Base-by-base conservation (phyloP, 257 asterid genomes). In the Gentiana dahurica region DNA sequence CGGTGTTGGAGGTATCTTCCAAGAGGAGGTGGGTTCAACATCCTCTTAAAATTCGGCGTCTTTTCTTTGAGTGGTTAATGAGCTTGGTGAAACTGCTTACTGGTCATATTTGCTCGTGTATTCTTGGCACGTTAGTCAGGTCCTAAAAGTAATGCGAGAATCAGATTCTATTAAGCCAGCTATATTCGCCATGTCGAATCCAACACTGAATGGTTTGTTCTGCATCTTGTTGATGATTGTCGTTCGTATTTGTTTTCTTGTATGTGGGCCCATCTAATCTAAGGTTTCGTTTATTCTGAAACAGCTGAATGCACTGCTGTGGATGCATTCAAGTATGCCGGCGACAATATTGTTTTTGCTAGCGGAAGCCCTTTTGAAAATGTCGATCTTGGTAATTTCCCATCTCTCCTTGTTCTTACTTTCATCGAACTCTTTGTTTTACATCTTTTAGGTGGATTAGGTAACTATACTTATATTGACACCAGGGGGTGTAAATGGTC, bases 151-250 rank as follows among this genome's bases (percentile, higher is more conserved):
- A 74, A 92, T 92, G 97, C 73, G 71, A 59, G 87, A 75, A 49
- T 88, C 99, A 2, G 95, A 82, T 72, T 88, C 95, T 65, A 54
- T 50, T 33, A 92, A 84, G 73, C 99, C 99, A 61, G 95, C 97
- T 66, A 83, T 92, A 32, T 92, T 92, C 63, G 97, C 99, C 12
- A 92, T 92, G 99, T 92, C 99, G 49, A 92, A 92, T 82, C 99
- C 99, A 65, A 92, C 95, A 33, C 63, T 75, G 68, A 92, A 92
- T 73, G 99, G 99, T 92, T 75, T 69, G 81, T 66, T 51, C 66
- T 6, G 9, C 47, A 43, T 11, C 43, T 24, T 61, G 54, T 49
- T 54, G 55, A 63, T 55, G 38, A 34, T 38, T 8, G 53, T 47
- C 37, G 50, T 47, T 52, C 57, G 32, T 64, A 46, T 59, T 55